Conservation (phyloP, 495 filamentous ascomycete species). For the Talaromyces trachyspermus region DNA sequence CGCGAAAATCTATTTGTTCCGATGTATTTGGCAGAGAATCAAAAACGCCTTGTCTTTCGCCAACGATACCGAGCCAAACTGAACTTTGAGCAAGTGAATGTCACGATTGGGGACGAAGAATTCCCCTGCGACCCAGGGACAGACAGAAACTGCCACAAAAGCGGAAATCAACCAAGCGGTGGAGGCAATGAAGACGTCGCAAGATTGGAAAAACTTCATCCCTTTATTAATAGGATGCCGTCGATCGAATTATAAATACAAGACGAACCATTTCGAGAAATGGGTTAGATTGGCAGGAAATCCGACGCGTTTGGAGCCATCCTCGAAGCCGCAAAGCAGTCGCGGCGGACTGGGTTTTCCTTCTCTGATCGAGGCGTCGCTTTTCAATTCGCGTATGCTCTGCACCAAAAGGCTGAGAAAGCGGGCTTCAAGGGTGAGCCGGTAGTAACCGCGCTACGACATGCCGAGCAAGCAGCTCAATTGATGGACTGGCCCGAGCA, state of each 20-base stretch:
- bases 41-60: slow-evolving; percentile 49
- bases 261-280: slow-evolving; percentile 21
- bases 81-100: slow-evolving; percentile 49
- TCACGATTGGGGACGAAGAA: slow-evolving; percentile 50
- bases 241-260: slow-evolving; percentile 31
- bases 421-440: slow-evolving; percentile 33
- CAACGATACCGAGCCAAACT: slow-evolving; percentile 44
- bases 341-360: slow-evolving; percentile 40
- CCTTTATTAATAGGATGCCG: slow-evolving; percentile 51
- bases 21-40: slow-evolving; percentile 44
- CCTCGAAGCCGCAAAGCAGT: slow-evolving; percentile 45
- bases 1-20: slow-evolving; percentile 60
- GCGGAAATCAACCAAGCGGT: slow-evolving; percentile 25
- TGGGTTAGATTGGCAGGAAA: slow-evolving; percentile 32
- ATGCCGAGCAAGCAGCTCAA: slow-evolving; percentile 41
- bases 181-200: slow-evolving; percentile 42
- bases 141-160: slow-evolving; percentile 26
- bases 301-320: slow-evolving; percentile 37
- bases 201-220: slow-evolving; percentile 56
- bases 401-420: slow-evolving; percentile 41
- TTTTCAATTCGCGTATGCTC: slow-evolving; percentile 38
- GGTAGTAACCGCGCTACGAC: slow-evolving; percentile 27
- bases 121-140: slow-evolving; percentile 46
- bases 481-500: slow-evolving; percentile 45
- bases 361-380: slow-evolving; percentile 36